Conservation (phyloP, 169 alveolate species). For the Blepharisma undulans region DNA sequence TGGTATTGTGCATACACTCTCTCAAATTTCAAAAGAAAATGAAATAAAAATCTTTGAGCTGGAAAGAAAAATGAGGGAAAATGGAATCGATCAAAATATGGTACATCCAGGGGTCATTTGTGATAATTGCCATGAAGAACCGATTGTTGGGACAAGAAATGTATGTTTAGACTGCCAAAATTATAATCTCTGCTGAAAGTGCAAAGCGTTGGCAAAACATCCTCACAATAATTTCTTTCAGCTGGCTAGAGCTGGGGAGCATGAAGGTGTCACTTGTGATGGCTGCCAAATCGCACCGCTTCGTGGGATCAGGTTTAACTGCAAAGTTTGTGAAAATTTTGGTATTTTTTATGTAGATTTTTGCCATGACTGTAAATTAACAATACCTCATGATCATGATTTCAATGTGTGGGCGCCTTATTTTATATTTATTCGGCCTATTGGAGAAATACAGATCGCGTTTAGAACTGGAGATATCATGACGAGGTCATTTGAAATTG, state of each 20-base stretch:
- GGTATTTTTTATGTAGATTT: slow-evolving; percentile 46
- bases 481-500: neutral
- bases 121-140: neutral
- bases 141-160: neutral
- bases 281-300: slow-evolving; percentile 67
- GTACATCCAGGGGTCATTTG: neutral
- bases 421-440: neutral
- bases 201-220: neutral
- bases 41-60: neutral
- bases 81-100: neutral
- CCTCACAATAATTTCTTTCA: neutral
- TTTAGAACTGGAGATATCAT: neutral
- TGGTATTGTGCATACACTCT: neutral
- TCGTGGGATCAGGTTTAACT: slow-evolving; percentile 67
- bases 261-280: slow-evolving; percentile 60
- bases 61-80: neutral
- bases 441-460: neutral
- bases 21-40: neutral
- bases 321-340: slow-evolving; percentile 65
- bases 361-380: slow-evolving; percentile 65
- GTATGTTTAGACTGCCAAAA: neutral
- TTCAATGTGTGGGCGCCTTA: neutral
- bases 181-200: neutral
- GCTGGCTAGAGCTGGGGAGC: slow-evolving; percentile 12
- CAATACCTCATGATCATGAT: neutral